phyloP scores from a whole-genome alignment of 164 flowering plant species.

The Stephania cephalantha region DNA sequence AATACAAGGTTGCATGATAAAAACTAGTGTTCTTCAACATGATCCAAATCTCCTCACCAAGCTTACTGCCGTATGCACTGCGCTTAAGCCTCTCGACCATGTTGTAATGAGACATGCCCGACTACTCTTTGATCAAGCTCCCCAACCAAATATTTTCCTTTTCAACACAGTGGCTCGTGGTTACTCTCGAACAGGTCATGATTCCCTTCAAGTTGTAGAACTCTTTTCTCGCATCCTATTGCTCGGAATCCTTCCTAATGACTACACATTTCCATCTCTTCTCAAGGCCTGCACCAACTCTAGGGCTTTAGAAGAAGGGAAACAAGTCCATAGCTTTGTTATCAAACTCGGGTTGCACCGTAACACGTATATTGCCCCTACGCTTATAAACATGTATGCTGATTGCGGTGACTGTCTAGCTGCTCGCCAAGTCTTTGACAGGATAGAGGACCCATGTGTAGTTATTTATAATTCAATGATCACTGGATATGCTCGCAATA shows the following conservation, averaged over 20 bases:
- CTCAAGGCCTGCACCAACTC: conserved; percentile 52
- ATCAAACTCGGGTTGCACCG: conserved; percentile 37
- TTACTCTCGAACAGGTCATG: conserved; percentile 36
- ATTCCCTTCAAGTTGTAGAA: conserved; percentile 32
- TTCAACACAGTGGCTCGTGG: conserved; percentile 62
- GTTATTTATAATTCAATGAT: conserved; percentile 58
- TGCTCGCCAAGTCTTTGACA: conserved; percentile 46
- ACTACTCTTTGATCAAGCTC: conserved; percentile 46
- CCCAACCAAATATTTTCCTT: conserved; percentile 43
- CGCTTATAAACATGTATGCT: conserved; percentile 54
- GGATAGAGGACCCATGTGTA: conserved; percentile 39
- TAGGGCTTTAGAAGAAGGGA: conserved; percentile 52
- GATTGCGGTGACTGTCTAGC: conserved; percentile 40
- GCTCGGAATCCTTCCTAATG: conserved; percentile 41
- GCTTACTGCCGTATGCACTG: conserved; percentile 45
- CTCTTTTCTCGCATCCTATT: conserved; percentile 31
- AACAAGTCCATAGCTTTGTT: conserved; percentile 47
- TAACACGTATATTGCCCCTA: conserved; percentile 41
- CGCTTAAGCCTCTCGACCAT: conserved; percentile 14
- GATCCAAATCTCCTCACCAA: conserved; percentile 38
- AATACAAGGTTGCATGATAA: conserved; percentile 53
- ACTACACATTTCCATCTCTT: conserved; percentile 58
- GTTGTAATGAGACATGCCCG: conserved; percentile 46
- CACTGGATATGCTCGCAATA: conserved; percentile 42
- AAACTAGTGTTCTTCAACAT: conserved; percentile 43